phyloP scores from a whole-genome alignment of 805 yeast species.

The Schwanniomyces sp. region DNA sequence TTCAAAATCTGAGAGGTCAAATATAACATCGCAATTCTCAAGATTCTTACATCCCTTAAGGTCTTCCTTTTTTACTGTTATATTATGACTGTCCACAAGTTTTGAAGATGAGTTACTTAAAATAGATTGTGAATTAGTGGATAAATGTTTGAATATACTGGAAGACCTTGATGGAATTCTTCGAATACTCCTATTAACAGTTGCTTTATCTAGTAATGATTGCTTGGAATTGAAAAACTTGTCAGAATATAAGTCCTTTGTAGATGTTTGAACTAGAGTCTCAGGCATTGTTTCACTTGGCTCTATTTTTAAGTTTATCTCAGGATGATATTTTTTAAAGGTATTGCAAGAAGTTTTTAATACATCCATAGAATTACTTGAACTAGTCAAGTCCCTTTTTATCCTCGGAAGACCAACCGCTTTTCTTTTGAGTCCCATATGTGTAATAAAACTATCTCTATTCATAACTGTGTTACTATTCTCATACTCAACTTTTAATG shows the following conservation, averaged over 20 bases:
- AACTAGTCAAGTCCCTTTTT: neutral
- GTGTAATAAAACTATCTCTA: neutral
- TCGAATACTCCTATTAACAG: neutral
- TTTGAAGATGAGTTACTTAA: neutral
- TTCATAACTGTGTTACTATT: neutral
- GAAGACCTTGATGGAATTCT: conserved; percentile 7
- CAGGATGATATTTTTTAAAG: neutral
- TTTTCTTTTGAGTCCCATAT: neutral
- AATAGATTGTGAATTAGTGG: neutral
- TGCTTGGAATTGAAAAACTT: neutral
- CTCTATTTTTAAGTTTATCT: neutral
- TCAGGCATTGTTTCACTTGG: no score
- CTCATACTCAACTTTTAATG: neutral
- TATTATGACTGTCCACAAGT: no score
- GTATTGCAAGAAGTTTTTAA: no score
- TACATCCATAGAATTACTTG: neutral
- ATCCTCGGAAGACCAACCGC: neutral
- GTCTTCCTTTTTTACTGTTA: neutral
- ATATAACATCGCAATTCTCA: conserved; percentile 16
- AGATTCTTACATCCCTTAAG: neutral
- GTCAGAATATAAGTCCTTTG: neutral
- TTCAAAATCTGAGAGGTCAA: conserved; percentile 21
- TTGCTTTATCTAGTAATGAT: no score
- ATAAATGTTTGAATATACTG: conserved; percentile 1
- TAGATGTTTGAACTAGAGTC: no score